Evolutionary conservation across 352 stramenopile species (phyloP).

Genomic region (Phytopythium mirpurense): DNA sequence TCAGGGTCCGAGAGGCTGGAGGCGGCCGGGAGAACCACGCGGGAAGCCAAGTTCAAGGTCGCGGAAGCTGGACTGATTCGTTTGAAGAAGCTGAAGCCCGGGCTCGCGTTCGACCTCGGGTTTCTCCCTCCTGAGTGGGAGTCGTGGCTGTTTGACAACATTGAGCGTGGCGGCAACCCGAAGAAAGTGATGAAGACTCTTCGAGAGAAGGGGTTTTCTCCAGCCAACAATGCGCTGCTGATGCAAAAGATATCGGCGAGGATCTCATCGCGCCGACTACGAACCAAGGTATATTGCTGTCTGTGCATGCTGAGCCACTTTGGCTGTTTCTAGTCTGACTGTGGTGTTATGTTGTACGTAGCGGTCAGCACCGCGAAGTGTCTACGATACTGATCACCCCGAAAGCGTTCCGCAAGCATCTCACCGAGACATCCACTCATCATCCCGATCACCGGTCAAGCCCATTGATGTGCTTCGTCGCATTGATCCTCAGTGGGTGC

Average conservation of each 20-base stretch:
- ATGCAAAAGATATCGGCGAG: constrained; percentile 64
- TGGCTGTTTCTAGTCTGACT: constrained; percentile 6
- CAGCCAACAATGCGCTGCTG: constrained; percentile 35
- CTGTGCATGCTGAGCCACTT: not conserved
- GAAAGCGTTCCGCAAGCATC: constrained; percentile 5
- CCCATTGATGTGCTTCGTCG: constrained; percentile 10
- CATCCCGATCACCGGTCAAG: constrained; percentile 9
- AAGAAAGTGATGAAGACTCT: constrained; percentile 54
- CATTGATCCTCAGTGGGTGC: constrained; percentile 55
- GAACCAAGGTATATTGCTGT: constrained; percentile 29
- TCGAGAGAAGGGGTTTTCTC: constrained; percentile 52
- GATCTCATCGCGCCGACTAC: constrained; percentile 40
- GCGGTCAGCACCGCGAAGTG: constrained; percentile 28
- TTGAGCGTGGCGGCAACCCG: constrained; percentile 37
- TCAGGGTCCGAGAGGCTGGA: constrained; percentile 31
- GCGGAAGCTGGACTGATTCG: constrained; percentile 47
- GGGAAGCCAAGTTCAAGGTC: constrained; percentile 70
- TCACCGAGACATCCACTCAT: not conserved
- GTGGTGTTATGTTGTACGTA: constrained; percentile 8
- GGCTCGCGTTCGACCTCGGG: constrained; percentile 43
- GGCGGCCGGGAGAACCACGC: constrained; percentile 42
- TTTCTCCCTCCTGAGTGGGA: constrained; percentile 50
- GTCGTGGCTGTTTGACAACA: constrained; percentile 55
- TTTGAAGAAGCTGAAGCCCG: constrained; percentile 57
- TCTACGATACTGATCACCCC: constrained; percentile 30